phyloP scores from a whole-genome alignment of 2,329 filamentous ascomycete species.

The Ophiostoma perfectum region DNA sequence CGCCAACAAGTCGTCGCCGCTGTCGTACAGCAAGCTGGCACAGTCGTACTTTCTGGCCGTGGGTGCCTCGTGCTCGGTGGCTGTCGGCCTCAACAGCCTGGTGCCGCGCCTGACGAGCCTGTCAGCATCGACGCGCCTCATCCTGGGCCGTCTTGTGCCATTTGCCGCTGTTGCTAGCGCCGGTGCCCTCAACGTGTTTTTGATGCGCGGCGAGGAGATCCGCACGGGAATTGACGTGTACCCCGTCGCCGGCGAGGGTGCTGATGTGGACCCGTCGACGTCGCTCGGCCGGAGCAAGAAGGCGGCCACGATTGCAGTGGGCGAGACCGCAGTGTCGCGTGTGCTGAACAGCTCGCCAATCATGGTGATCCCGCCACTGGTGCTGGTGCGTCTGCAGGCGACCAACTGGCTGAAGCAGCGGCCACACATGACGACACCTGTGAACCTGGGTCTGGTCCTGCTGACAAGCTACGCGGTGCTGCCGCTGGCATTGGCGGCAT shows the following conservation, averaged over 20 bases:
- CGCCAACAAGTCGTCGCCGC: slow-evolving; percentile 91
- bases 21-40: slow-evolving; percentile 72
- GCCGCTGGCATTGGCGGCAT: slow-evolving; percentile 82
- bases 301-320: slow-evolving; percentile 83
- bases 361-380: slow-evolving; percentile 89
- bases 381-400: slow-evolving; percentile 78
- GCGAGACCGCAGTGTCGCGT: slow-evolving; percentile 84
- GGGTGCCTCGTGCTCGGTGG: slow-evolving; percentile 86
- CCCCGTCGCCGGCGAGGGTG: slow-evolving; percentile 49
- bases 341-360: slow-evolving; percentile 93
- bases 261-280: slow-evolving; percentile 52
- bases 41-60: slow-evolving; percentile 92
- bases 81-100: slow-evolving; percentile 81
- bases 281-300: slow-evolving; percentile 81
- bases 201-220: slow-evolving; percentile 97
- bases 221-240: slow-evolving; percentile 87
- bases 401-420: slow-evolving; percentile 73
- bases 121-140: slow-evolving; percentile 65
- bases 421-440: slow-evolving; percentile 69
- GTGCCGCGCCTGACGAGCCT: slow-evolving; percentile 78
- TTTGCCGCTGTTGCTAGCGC: slow-evolving; percentile 93
- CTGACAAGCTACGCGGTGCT: slow-evolving; percentile 82
- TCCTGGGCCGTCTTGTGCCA: slow-evolving; percentile 82
- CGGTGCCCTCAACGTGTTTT: slow-evolving; percentile 87
- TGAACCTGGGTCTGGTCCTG: slow-evolving; percentile 85